These are phyloP conservation scores for Biscutella laevigata DNA, from an alignment of 441 rosid species.

Conservation along the genomic window DNA sequence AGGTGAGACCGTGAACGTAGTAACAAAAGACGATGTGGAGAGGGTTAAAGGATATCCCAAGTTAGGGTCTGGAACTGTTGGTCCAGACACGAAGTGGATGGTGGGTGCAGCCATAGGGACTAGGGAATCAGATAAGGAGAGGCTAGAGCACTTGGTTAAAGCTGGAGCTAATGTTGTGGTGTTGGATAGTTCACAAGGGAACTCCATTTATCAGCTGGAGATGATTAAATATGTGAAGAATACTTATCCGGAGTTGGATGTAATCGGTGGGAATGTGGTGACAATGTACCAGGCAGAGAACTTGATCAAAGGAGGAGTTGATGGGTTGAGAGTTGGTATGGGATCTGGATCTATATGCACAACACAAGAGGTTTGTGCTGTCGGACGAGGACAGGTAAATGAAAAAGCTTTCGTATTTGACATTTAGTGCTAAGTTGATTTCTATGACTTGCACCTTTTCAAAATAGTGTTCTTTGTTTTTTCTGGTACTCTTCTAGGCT, in stretches of 20 bases:
- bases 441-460: not conserved
- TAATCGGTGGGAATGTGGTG: constrained; percentile 85
- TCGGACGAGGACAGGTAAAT: constrained; percentile 88
- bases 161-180: constrained; percentile 77
- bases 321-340: constrained; percentile 88
- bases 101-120: constrained; percentile 90
- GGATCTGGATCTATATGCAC: constrained; percentile 96
- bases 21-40: constrained; percentile 60
- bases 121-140: constrained; percentile 67
- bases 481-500: constrained; percentile 41
- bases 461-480: not conserved
- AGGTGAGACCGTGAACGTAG: constrained; percentile 54
- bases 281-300: constrained; percentile 81
- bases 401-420: not conserved
- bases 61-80: constrained; percentile 54
- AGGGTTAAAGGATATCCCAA: constrained; percentile 65
- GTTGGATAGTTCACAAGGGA: constrained; percentile 88
- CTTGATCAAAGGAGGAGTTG: constrained; percentile 73
- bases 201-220: constrained; percentile 75
- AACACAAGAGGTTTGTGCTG: constrained; percentile 93
- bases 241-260: constrained; percentile 61
- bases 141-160: constrained; percentile 70
- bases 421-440: not conserved
- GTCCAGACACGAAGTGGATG: constrained; percentile 69
- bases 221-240: constrained; percentile 71